Base-by-base conservation (phyloP, 768 basidiomycete species). In the Hericium alpestre region DNA sequence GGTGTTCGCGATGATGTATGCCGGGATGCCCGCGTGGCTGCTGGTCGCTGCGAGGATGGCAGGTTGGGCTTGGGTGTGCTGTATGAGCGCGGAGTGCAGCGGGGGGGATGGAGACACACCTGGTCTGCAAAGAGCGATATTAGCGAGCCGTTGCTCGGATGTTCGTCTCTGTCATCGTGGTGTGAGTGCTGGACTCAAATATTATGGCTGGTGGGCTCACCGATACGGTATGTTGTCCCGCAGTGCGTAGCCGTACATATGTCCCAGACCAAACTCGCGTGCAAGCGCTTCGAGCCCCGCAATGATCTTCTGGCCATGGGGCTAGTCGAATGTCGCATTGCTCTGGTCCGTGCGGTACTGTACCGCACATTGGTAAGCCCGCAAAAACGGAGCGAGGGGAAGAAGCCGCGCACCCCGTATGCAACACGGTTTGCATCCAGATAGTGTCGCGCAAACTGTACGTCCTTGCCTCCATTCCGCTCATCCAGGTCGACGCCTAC, bases 361-460 rank as follows among this genome's bases (percentile, higher is more conserved):
- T 23, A 37, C 52, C n/a, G n/a, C n/a, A n/a, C n/a, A n/a, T n/a
- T n/a, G n/a, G n/a, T n/a, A n/a, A n/a, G 11, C 9, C 22, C 15
- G 15, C 65, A n/a, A 54, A 2, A 6, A n/a, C n/a, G n/a, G 6
- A 6, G 6, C 25, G 25, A 6, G 6, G 25, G 25, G n/a, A n/a
- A n/a, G n/a, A 27, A 27, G 3, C 41, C 13, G 53, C 65, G 16
- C 63, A 86, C 80, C 70, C 90, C 79, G 57, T 82, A 89, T 11
- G 84, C 85, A 32, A 85, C 80, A 23, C 84, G 80, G 65, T 92
- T 92, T 41, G 86, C 79, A 63, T 92, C 89, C 15, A 93, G 72
- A 65, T 93, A 92, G 25, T 88, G 76, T 32, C 90, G 75, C 32
- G 74, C 76, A 67, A 90, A 85, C 0, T 77, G 75, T 52, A 89